phyloP scores from a whole-genome alignment of 2,329 filamentous ascomycete genomes.

The Berkeleyomyces basicola region DNA sequence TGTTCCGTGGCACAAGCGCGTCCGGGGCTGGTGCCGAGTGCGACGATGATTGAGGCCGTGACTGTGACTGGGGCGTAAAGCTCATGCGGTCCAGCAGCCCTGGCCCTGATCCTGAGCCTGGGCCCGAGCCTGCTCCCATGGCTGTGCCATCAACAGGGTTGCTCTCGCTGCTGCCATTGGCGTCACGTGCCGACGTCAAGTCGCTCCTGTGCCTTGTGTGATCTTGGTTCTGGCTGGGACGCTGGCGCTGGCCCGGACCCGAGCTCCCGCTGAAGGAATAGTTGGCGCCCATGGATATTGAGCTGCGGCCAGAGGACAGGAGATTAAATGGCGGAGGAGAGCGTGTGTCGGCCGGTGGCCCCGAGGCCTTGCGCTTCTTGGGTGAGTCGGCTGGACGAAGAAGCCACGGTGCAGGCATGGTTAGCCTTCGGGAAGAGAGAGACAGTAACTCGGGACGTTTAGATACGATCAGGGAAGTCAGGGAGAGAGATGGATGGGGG shows the following conservation, averaged over 20 bases:
- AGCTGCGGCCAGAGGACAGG: not conserved
- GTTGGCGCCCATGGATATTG: slow-evolving; percentile 19
- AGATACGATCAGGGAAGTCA: not conserved
- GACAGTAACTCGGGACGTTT: too few species aligned
- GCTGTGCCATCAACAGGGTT: not conserved
- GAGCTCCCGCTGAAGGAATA: slow-evolving; percentile 27
- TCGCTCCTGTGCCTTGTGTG: not conserved
- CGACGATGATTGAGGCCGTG: not conserved
- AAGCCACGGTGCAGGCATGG: slow-evolving; percentile 16
- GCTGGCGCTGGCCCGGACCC: slow-evolving; percentile 28
- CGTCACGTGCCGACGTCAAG: not conserved
- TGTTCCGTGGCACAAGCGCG: not conserved
- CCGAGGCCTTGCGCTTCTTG: slow-evolving; percentile 66
- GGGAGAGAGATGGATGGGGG: not conserved
- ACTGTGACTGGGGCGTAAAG: slow-evolving; percentile 2
- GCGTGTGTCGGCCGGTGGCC: slow-evolving; percentile 29
- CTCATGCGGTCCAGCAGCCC: not conserved
- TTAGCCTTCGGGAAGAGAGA: slow-evolving; percentile 21
- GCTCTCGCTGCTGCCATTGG: not conserved
- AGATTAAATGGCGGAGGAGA: slow-evolving; percentile 10
- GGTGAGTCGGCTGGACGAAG: slow-evolving; percentile 52
- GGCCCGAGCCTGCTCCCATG: not conserved
- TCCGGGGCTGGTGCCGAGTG: not conserved
- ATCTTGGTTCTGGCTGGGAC: slow-evolving; percentile 45
- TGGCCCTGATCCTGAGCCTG: not conserved